Conservation (phyloP, 495 filamentous ascomycete species). For the Aeminium ludgeri region DNA sequence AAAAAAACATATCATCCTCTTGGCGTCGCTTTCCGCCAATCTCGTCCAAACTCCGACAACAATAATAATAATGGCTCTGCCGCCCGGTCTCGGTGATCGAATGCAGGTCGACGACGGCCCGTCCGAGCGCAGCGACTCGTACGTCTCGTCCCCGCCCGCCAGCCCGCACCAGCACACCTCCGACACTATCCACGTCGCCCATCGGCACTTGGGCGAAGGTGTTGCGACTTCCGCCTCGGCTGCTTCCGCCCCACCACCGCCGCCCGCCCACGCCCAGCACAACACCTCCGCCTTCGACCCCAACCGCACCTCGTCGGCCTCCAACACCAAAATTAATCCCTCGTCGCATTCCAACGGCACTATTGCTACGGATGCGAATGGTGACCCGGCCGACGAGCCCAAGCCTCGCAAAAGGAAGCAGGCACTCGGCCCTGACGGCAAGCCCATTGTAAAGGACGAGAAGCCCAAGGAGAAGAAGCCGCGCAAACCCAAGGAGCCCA, state of each 20-base stretch:
- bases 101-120: slow-evolving; percentile 4
- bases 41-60: too few species aligned
- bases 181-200: slow-evolving; percentile 13
- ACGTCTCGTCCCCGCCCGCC: slow-evolving; percentile 16
- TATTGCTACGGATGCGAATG: slow-evolving; percentile 6
- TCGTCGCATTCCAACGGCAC: not conserved
- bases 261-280: too few species aligned
- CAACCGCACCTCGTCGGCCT: not conserved
- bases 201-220: slow-evolving; percentile 6
- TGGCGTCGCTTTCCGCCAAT: slow-evolving; percentile 6
- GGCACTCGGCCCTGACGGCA: slow-evolving; percentile 23
- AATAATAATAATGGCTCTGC: too few species aligned
- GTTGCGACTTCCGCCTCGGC: slow-evolving; percentile 5
- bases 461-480: slow-evolving; percentile 32
- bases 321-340: slow-evolving; percentile 7
- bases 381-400: slow-evolving; percentile 8
- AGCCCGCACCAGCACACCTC: slow-evolving; percentile 6
- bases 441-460: slow-evolving; percentile 23
- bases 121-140: slow-evolving; percentile 9
- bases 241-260: slow-evolving; percentile 3
- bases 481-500: slow-evolving; percentile 37
- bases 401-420: slow-evolving; percentile 16
- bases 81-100: slow-evolving; percentile 1
- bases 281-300: too few species aligned
- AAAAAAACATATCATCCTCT: slow-evolving; percentile 7